Percentiles rank a stretch among this genome's conserved stretches.
Evolutionary conservation across 2,329 filamentous ascomycete genomes (phyloP).

Genomic region (Claviceps sorghi): DNA sequence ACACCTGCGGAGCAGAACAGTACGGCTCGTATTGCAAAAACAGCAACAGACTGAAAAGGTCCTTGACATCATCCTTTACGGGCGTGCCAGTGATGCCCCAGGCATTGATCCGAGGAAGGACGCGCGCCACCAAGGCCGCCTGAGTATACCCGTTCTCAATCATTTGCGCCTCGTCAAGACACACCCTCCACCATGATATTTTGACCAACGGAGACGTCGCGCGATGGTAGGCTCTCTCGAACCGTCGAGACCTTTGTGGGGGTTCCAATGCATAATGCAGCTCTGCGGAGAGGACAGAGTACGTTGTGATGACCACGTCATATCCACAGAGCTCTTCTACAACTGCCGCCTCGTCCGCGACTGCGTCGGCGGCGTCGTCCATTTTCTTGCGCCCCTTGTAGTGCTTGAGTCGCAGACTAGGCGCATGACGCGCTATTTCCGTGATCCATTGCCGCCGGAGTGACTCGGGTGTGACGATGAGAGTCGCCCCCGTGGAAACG

Average conservation of each 20-base stretch:
- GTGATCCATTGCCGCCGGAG: slow-evolving; percentile 47
- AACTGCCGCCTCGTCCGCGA: slow-evolving; percentile 23
- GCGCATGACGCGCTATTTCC: slow-evolving; percentile 45
- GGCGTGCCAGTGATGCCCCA: slow-evolving; percentile 90
- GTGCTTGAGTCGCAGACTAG: slow-evolving; percentile 37
- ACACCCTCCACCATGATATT: slow-evolving; percentile 78
- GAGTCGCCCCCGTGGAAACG: slow-evolving; percentile 36
- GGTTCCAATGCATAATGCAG: slow-evolving; percentile 60
- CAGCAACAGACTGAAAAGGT: slow-evolving; percentile 65
- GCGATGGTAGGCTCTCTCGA: slow-evolving; percentile 49
- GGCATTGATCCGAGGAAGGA: slow-evolving; percentile 70
- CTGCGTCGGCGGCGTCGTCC: slow-evolving; percentile 11
- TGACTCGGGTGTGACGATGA: slow-evolving; percentile 46
- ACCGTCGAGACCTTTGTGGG: slow-evolving; percentile 53
- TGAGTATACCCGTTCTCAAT: slow-evolving; percentile 78
- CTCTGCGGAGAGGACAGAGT: slow-evolving; percentile 61
- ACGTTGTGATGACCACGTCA: slow-evolving; percentile 51
- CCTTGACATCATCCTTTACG: slow-evolving; percentile 60
- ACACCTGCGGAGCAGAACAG: slow-evolving; percentile 46
- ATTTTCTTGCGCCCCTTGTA: slow-evolving; percentile 37
- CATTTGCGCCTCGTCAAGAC: slow-evolving; percentile 74
- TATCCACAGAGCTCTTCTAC: slow-evolving; percentile 31
- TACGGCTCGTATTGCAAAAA: slow-evolving; percentile 74
- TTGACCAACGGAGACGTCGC: slow-evolving; percentile 63
- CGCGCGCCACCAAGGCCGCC: slow-evolving; percentile 63